Base-by-base conservation (phyloP, 2,329 filamentous ascomycete genomes). In the Aspergillus fijiensis region DNA sequence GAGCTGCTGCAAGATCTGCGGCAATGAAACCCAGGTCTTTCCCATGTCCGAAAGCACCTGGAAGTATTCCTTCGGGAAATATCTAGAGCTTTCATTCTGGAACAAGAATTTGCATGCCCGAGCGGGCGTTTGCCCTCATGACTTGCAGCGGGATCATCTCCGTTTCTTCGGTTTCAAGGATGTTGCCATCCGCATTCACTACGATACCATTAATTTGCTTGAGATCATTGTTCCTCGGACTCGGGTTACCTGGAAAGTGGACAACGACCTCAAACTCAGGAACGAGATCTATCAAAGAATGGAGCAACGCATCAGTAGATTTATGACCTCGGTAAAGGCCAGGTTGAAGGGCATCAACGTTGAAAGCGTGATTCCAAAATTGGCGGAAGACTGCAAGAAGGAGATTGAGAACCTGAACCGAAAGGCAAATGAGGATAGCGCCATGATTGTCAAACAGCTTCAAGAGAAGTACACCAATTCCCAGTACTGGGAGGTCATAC, bases 41-140 rank as follows among this genome's bases (percentile, higher is more conserved):
- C 88, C 89, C 33, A 97, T 99, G 92, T 97, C 94, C 0, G 88
- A 92, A 59, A 92, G 87, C 69, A 96, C 93, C 0, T 99, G 92
- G 90, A 97, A 96, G 74, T 99, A 99, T 74, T 99, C 95, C 0
- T 96, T 99, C 70, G 95, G 92, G 11, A 99, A 99, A 76, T 99
- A 98, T 70, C 82, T 99, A n/a, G 95, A 99, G 76, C 81, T 99
- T 19, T 92, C 93, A 2, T 98, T 98, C 75, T 99, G 94, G 93
- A 94, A 93, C 70, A 89, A 87, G 48, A 89, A 91, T 42, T 79
- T 98, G 52, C 90, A 88, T 66, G 71, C 87, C 88, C 67, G 87
- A 85, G 87, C 89, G 50, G 86, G 87, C 29, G 81, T 90, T 75
- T 99, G 96, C 72, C 86, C 90, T 16, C 95, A 99, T 72, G 94